Evolutionary conservation across 371 early-diverging fungal genomes (phyloP).

Genomic region (Thermomucor indicae-seudaticae): DNA sequence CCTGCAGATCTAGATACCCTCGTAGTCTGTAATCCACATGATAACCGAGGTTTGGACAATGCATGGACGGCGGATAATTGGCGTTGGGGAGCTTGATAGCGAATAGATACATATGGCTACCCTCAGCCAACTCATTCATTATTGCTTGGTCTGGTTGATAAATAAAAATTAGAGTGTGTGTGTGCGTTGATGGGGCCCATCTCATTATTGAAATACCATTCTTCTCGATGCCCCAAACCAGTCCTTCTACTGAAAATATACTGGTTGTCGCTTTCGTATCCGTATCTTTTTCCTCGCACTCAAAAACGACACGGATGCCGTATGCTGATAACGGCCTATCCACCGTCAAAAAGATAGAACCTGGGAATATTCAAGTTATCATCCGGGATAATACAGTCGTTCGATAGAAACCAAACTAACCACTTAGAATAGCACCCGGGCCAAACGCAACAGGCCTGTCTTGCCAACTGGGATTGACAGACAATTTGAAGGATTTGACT

Average conservation of each 20-base stretch:
- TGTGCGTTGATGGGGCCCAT: background rate
- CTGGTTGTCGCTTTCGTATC: constrained; percentile 5
- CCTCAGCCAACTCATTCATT: constrained; percentile 15
- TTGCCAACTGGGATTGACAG: constrained; percentile 21
- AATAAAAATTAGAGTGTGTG: background rate
- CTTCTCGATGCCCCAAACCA: constrained; percentile 26
- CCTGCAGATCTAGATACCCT: constrained; percentile 23
- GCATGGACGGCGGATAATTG: constrained; percentile 43
- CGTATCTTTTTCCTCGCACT: constrained; percentile 20
- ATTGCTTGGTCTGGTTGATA: background rate
- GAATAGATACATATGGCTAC: constrained; percentile 41
- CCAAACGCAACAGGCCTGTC: constrained; percentile 39
- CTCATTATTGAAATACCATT: background rate
- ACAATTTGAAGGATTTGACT: constrained; percentile 24
- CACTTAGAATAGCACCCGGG: constrained; percentile 40
- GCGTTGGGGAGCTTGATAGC: constrained; percentile 39
- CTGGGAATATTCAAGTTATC: constrained; percentile 6
- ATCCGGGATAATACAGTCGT: background rate
- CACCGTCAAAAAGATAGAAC: constrained; percentile 30
- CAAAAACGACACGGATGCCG: constrained; percentile 27
- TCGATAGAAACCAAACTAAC: constrained; percentile 14
- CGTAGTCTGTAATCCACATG: constrained; percentile 33
- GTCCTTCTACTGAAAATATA: constrained; percentile 27
- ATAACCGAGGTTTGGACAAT: constrained; percentile 27
- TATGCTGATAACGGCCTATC: constrained; percentile 24